Base-by-base conservation (phyloP, 2,329 filamentous ascomycete species). In the Macrophomina phaseolina region DNA sequence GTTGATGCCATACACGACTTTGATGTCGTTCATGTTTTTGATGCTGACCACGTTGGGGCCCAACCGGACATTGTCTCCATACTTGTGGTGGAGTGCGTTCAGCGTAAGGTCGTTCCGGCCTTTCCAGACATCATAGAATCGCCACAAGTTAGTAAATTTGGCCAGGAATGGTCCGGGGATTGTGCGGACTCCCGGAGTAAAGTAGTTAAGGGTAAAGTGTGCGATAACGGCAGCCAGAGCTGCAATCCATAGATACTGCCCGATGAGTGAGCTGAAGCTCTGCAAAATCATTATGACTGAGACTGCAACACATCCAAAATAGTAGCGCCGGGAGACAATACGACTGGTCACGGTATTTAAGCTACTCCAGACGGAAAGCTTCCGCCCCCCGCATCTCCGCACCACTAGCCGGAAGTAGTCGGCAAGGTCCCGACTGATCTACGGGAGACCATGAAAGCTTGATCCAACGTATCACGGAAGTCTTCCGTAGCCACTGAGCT, bases 21-120 rank as follows among this genome's bases (percentile, higher is more conserved):
- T 55, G 16, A 55, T 55, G 52, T 55, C 52, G 32, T 55, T 55
- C 52, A 55, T 55, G 52, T 55, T 55, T 16, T 34, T 38, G 32
- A 55, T 55, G 34, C 52, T 71, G 70, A 95, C 84, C 71, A 95
- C 92, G 71, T 91, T 87, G 0, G 93, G 93, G 72, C 92, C 90
- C 70, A 96, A 90, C 30, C 93, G 86, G 23, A 96, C 89, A 0
- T 95, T 79, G 14, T 89, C 88, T 4, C 93, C 92, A 51, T 90
- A 81, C 72, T 88, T 88, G 80, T 89, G 85, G 78, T 96, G 93
- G 3, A 87, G 81, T 55, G 53, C 8, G 12, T 61, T 63, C 8
- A 72, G 65, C 0, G 68, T 69, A 3, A 69, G 65, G n/a, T 71
- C 68, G 3, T 68, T 14, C 30, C 67, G 62, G 3, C 72, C 72